Base-by-base conservation (phyloP, 108 stramenopile species). In the Cyclotella sp. region DNA sequence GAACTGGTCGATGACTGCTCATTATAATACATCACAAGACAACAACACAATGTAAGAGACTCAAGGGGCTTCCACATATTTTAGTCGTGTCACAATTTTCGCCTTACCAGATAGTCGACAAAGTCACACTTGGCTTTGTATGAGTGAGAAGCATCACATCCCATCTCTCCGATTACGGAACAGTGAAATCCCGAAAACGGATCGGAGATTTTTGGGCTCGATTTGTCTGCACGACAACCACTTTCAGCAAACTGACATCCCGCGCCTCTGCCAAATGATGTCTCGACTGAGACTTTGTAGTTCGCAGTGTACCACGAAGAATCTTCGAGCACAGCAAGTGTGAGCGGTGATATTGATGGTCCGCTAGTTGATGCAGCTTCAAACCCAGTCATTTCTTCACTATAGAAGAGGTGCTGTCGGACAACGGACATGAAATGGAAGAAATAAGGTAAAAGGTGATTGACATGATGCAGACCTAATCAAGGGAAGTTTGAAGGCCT, bases 261-360 rank as follows among this genome's bases (percentile, higher is more conserved):
- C 28, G 73, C 62, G 18, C 78, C 78, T 28, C 77, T 63, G 21
- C 84, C 84, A 40, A 75, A 85, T 27, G 81, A 42, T n/a, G 74
- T 57, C 29, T 76, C 75, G 14, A 76, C 34, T 9, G 84, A 68
- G 27, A 49, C 63, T 39, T 39, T 63, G 78, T 83, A 86, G 65
- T 83, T 81, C 9, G 82, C 85, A 49, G 34, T 14, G 60, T 86
- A 86, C 85, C 85, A 86, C 13, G 82, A 82, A 39, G 78, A 79
- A 62, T 86, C 85, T 61, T 86, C 82, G 0, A 86, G 60, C 6
- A 86, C 29, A 13, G 85, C 81, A 28, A 86, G 72, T 19, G 85
- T 83, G 29, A 86, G 62, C 4, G 85, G 73, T 11, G 85, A 80
- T 41, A 79, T 57, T 14, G 68, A 22, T 65, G 69, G 44, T 12